Evolutionary conservation across 2,329 filamentous ascomycete genomes (phyloP).

Genomic region (Fusarium marasasianum): DNA sequence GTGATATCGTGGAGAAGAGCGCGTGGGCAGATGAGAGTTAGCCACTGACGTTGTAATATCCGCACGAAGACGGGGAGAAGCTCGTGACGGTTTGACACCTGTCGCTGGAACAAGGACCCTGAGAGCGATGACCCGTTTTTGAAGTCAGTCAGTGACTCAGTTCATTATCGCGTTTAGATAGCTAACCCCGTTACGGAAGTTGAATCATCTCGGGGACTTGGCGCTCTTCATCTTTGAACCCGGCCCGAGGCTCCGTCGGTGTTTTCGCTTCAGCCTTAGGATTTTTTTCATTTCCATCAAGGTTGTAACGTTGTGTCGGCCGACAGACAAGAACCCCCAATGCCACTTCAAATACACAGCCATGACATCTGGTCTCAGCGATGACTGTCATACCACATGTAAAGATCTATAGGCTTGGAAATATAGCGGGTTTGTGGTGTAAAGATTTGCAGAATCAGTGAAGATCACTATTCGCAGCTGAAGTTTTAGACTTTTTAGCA

Average conservation of each 20-base stretch:
- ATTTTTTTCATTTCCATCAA: not conserved
- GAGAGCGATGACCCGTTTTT: slow-evolving; percentile 5
- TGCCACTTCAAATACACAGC: not conserved
- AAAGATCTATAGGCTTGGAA: not conserved
- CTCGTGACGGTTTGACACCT: not conserved
- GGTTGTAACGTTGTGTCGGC: not conserved
- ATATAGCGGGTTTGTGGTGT: fast-evolving
- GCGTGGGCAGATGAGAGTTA: not conserved
- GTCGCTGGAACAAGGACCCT: not conserved
- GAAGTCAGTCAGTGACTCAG: not conserved
- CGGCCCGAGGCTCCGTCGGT: not conserved
- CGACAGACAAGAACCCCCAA: not conserved
- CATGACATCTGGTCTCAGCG: not conserved
- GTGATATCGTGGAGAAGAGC: not conserved
- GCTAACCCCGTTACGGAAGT: slow-evolving; percentile 13
- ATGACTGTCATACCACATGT: not conserved
- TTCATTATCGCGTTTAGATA: not conserved
- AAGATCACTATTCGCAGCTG: not conserved
- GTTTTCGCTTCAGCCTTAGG: not conserved
- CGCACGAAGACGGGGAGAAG: not conserved
- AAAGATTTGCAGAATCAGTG: not conserved
- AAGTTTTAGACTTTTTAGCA: not conserved
- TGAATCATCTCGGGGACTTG: slow-evolving; percentile 8
- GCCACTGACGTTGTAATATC: slow-evolving; percentile 6
- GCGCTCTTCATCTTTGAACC: not conserved